Conservation (phyloP, 2,329 filamentous ascomycete genomes). For the Ampelomyces quisqualis region DNA sequence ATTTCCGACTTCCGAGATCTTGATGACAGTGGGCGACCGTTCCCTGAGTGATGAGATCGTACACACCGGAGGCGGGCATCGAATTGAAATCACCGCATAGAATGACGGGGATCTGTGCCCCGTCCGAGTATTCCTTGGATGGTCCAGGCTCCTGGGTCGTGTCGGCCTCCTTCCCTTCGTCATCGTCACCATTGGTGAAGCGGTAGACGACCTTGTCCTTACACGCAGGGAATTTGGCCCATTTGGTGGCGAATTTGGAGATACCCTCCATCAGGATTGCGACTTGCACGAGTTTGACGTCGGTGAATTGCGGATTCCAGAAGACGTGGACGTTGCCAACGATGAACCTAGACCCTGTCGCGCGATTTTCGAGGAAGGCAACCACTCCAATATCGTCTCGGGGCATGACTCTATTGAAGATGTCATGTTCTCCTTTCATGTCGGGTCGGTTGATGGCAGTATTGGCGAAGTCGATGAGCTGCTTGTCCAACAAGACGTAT, state of each 20-base stretch:
- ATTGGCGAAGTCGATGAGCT: slow-evolving; percentile 86
- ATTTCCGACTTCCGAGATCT: slow-evolving; percentile 78
- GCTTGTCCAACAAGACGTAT: slow-evolving; percentile 90
- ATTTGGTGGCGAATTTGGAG: slow-evolving; percentile 81
- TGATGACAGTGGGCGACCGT: slow-evolving; percentile 74
- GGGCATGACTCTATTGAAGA: slow-evolving; percentile 98
- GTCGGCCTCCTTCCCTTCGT: slow-evolving; percentile 54
- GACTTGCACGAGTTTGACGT: slow-evolving; percentile 95
- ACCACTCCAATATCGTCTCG: slow-evolving; percentile 95
- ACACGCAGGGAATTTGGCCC: slow-evolving; percentile 73
- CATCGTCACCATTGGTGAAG: slow-evolving; percentile 50
- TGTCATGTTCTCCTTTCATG: slow-evolving; percentile 96
- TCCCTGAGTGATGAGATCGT: slow-evolving; percentile 83
- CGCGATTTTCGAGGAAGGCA: slow-evolving; percentile 86
- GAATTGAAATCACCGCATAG: slow-evolving; percentile 98
- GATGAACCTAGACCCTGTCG: slow-evolving; percentile 87
- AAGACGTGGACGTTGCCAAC: slow-evolving; percentile 92
- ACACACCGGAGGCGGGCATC: slow-evolving; percentile 80
- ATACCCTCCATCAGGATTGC: slow-evolving; percentile 94
- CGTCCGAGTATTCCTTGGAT: slow-evolving; percentile 81
- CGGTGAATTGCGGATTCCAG: slow-evolving; percentile 87
- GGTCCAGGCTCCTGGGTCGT: slow-evolving; percentile 68
- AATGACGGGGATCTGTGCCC: slow-evolving; percentile 84
- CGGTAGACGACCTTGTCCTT: slow-evolving; percentile 70
- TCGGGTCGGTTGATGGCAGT: slow-evolving; percentile 92